Conservation (phyloP, 2,329 filamentous ascomycete genomes). For the Biscogniauxia marginata region DNA sequence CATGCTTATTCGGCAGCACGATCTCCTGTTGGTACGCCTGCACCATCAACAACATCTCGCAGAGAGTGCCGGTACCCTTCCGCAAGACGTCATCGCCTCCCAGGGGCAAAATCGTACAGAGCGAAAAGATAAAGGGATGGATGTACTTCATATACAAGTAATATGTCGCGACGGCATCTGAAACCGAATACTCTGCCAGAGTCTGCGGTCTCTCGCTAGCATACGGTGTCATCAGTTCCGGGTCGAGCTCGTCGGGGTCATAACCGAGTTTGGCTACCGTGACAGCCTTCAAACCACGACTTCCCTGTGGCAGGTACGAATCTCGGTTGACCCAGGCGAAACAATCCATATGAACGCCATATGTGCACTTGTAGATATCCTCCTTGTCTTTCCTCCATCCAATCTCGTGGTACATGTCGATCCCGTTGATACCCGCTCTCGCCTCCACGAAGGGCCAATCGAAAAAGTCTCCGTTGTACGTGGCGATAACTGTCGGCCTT, state of each 20-base stretch:
- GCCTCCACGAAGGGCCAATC: conserved; percentile 99
- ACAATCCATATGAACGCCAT: conserved; percentile 98
- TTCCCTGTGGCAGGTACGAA: conserved; percentile 95
- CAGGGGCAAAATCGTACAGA: conserved; percentile 93
- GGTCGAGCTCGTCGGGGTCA: conserved; percentile 95
- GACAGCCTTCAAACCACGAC: conserved; percentile 93
- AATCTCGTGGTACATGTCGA: conserved; percentile 99
- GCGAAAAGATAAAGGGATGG: conserved; percentile 98
- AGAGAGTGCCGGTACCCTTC: conserved; percentile 97
- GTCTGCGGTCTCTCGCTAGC: conserved; percentile 90
- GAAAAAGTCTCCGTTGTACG: conserved; percentile 99
- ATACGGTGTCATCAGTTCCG: conserved; percentile 93
- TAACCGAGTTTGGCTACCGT: conserved; percentile 98
- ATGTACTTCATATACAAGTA: conserved; percentile 99
- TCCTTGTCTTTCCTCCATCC: conserved; percentile 94
- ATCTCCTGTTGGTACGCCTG: conserved; percentile 93
- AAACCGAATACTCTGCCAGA: conserved; percentile 95
- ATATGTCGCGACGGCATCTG: conserved; percentile 97
- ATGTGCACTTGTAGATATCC: conserved; percentile 93
- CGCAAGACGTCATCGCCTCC: conserved; percentile 89
- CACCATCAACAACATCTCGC: conserved; percentile 99
- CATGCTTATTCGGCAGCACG: conserved; percentile 92
- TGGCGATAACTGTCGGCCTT: conserved; percentile 92
- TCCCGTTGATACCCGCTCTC: conserved; percentile 86
- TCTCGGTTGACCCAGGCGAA: conserved; percentile 99